Evolutionary conservation across 192 early-diverging fungal genomes (phyloP), one percentile per base, ranked within the genome.

Genomic region (Funneliformis mosseae): DNA sequence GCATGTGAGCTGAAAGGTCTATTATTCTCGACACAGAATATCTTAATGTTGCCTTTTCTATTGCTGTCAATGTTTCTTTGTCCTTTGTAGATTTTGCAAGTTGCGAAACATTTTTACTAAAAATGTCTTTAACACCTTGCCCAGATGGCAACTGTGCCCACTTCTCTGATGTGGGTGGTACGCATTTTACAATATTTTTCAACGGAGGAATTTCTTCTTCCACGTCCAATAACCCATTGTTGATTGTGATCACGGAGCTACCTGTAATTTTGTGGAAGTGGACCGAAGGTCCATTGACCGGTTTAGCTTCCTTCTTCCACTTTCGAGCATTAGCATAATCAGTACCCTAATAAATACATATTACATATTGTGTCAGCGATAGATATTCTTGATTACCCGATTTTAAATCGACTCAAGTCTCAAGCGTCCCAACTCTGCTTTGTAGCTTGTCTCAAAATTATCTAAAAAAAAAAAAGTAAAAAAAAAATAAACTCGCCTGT

Each of bases 1-100:
- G 7, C 79, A 80, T 80, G 60, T 80, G 63, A 0, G 70, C 66
- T 59, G 71, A 80, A 11, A 80, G 63, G 46, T 80, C 79, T 1
- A 80, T 80, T 2, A 80, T 38, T 59, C 42, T 61, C 38, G 70
- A 80, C 23, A 60, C 28, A 16, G 48, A 21, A 74, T 80, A 80
- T 60, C 55, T 60, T 10, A 80, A 75, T 42, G 42, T 74, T 0
- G 71, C 1, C 38, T 39, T 80, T 25, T 80, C 48, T 12, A 23
- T 5, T 25, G 79, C n/a, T 42, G 9, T 62, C 74, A 66, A 2
- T n/a, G 23, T 71, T 59, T 80, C 41, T 11, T 71, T 79, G 10
- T 71, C 5, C 63, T 80, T 80, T 41, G 50, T 63, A 3, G 48
- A 28, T 80, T 80, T 28, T 7, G 55, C 45, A 66, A 59, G 27